Percentiles rank a stretch among this genome's conserved stretches.
These are phyloP conservation scores for Pseudocercospora fuligena DNA, from an alignment of 2,329 filamentous ascomycete genomes.

Conservation along the genomic window DNA sequence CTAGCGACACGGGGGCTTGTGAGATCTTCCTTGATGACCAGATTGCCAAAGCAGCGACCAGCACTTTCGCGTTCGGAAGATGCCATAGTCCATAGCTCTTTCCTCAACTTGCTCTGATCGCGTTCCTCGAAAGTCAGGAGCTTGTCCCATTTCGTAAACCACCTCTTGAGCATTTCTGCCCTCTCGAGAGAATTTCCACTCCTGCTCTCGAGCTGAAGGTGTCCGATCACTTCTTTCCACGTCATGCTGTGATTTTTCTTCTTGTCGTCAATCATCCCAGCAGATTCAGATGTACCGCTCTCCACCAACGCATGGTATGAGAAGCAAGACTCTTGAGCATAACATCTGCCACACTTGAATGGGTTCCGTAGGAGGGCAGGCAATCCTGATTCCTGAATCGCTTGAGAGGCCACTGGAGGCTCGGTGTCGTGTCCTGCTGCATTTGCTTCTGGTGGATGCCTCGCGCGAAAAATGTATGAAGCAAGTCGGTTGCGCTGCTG, in stretches of 20 bases:
- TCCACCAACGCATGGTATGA: conserved; percentile 92
- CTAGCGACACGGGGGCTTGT: conserved; percentile 25
- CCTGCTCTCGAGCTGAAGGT: conserved; percentile 29
- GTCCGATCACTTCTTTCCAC: conserved; percentile 75
- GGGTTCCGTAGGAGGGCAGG: conserved; percentile 85
- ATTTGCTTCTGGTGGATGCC: conserved; percentile 25
- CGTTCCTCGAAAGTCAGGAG: conserved; percentile 93
- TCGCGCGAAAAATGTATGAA: conserved; percentile 69
- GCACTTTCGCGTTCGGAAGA: conserved; percentile 85
- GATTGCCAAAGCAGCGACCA: conserved; percentile 86
- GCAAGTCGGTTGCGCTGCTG: conserved; percentile 92
- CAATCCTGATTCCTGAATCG: conserved; percentile 62
- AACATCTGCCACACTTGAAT: conserved; percentile 83
- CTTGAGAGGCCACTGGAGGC: conserved; percentile 25
- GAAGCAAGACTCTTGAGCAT: conserved; percentile 88
- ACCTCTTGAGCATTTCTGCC: conserved; percentile 66
- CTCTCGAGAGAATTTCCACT: conserved; percentile 59
- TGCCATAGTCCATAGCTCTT: conserved; percentile 95
- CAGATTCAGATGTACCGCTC: conserved; percentile 77
- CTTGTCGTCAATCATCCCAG: conserved; percentile 74
- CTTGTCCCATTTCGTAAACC: conserved; percentile 94
- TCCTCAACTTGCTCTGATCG: conserved; percentile 81
- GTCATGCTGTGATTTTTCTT: conserved; percentile 39
- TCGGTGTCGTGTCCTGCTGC: conserved; percentile 3
- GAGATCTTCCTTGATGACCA: conserved; percentile 69